Percentiles rank a stretch among this genome's conserved stretches.
These are phyloP conservation scores for Mucor sp. DNA, from an alignment of 371 early-diverging fungal species.

Conservation along the genomic window DNA sequence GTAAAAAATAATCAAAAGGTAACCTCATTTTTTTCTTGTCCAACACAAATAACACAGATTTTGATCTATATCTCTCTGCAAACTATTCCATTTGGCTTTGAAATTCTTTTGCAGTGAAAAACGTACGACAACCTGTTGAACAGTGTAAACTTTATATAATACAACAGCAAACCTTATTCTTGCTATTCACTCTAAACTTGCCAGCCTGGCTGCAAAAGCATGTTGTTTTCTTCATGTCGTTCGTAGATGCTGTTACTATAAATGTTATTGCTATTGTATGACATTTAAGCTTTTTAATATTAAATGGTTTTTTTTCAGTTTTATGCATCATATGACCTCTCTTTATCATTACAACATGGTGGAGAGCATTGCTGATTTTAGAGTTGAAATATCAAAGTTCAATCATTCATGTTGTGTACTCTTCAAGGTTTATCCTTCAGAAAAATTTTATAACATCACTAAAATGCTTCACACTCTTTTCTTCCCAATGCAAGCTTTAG, in stretches of 20 bases:
- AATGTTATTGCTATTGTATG: background rate
- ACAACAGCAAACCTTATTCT: background rate
- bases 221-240: background rate
- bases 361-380: background rate
- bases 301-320: background rate
- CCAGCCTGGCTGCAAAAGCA: background rate
- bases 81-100: background rate
- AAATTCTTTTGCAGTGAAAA: background rate
- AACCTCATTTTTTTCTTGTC: slow-evolving; percentile 2
- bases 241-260: background rate
- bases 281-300: background rate
- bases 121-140: slow-evolving; percentile 3
- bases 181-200: background rate
- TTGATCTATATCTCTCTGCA: background rate
- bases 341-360: background rate
- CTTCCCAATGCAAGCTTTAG: background rate
- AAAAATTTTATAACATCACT: background rate
- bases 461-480: background rate
- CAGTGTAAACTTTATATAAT: background rate
- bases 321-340: background rate
- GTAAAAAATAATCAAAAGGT: background rate
- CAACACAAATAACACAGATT: background rate
- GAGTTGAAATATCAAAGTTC: background rate
- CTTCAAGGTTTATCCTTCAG: slow-evolving; percentile 1
- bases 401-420: slow-evolving; percentile 1